These are phyloP conservation scores for Claviceps sp. DNA, from an alignment of 2,329 filamentous ascomycete genomes.

Conservation along the genomic window DNA sequence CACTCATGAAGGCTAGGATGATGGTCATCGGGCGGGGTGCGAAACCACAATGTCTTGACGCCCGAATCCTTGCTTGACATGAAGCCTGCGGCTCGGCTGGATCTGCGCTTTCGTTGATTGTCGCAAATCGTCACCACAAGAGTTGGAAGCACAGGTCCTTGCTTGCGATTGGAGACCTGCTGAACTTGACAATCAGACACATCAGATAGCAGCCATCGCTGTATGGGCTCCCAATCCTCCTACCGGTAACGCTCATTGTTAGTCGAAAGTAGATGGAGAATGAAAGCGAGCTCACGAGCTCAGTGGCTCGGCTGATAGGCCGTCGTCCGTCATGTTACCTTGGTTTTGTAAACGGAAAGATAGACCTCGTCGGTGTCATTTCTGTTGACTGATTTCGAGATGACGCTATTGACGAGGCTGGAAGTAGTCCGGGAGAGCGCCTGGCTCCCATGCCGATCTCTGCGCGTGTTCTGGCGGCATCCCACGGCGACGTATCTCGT, in stretches of 20 bases:
- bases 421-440: slow-evolving; percentile 27
- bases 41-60: slow-evolving; percentile 41
- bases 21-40: slow-evolving; percentile 37
- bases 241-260: slow-evolving; percentile 8
- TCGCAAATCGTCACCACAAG: slow-evolving; percentile 45
- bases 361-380: slow-evolving; percentile 29
- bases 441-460: slow-evolving; percentile 23
- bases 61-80: slow-evolving; percentile 36
- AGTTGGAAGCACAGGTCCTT: slow-evolving; percentile 44
- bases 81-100: slow-evolving; percentile 47
- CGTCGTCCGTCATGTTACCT: slow-evolving; percentile 22
- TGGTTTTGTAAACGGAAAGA: slow-evolving; percentile 43
- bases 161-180: slow-evolving; percentile 46
- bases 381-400: slow-evolving; percentile 23
- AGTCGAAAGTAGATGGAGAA: background rate
- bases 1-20: slow-evolving; percentile 44
- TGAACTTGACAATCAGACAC: slow-evolving; percentile 46
- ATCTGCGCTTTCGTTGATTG: slow-evolving; percentile 50
- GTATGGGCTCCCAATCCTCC: slow-evolving; percentile 40
- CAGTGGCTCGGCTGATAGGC: too few relatives aligned
- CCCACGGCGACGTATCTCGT: slow-evolving; percentile 47
- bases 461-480: slow-evolving; percentile 16
- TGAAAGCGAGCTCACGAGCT: background rate
- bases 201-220: slow-evolving; percentile 38
- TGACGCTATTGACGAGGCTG: slow-evolving; percentile 24